phyloP scores from a whole-genome alignment of 192 early-diverging fungal species.

The Linnemannia zychae region DNA sequence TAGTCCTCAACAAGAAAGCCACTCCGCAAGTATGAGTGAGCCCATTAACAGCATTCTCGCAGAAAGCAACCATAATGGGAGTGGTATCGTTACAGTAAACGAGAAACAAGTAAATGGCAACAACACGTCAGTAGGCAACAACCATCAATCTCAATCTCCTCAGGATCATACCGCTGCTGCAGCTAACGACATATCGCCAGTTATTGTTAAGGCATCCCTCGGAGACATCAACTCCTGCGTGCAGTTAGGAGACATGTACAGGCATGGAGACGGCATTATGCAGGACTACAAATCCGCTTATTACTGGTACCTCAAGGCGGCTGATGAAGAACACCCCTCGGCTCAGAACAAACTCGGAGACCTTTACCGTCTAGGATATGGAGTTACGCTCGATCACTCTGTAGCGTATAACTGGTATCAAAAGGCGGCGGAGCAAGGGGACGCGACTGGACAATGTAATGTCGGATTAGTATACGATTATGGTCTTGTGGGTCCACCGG shows the following conservation, averaged over 20 bases:
- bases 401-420: neutral
- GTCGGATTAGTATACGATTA: neutral
- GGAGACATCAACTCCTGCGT: neutral
- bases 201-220: neutral
- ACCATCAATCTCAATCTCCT: neutral
- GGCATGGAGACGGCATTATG: neutral
- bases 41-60: too few species aligned
- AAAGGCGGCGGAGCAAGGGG: neutral
- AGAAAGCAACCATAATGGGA: too few species aligned
- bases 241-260: neutral
- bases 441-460: neutral
- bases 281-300: neutral
- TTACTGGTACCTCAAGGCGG: neutral
- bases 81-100: too few species aligned
- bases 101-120: too few species aligned
- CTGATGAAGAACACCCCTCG: neutral
- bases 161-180: neutral
- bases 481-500: neutral
- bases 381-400: neutral
- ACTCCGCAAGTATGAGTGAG: too few species aligned
- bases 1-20: too few species aligned
- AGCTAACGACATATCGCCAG: neutral
- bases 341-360: neutral
- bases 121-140: neutral
- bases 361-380: neutral